Percentiles rank a stretch among this genome's conserved stretches.
These are phyloP conservation scores for Gonapodya prolifera DNA, from an alignment of 192 early-diverging fungal species.

Conservation along the genomic window DNA sequence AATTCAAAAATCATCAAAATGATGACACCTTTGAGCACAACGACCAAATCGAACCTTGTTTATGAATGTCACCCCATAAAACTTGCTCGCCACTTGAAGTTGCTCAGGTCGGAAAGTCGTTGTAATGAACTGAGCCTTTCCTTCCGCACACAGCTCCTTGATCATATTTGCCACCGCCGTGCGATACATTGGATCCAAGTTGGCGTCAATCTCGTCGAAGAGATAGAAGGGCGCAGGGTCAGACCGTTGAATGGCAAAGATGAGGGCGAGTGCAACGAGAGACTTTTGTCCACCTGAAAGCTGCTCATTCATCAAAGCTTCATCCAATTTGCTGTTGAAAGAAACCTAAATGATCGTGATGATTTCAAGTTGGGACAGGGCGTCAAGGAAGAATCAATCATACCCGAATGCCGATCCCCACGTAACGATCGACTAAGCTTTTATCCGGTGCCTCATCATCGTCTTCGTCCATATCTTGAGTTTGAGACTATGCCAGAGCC, in stretches of 20 bases:
- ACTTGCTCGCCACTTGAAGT: slow-evolving; percentile 81
- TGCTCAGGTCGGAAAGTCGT: slow-evolving; percentile 97
- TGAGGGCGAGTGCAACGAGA: slow-evolving; percentile 88
- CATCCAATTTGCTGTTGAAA: slow-evolving; percentile 79
- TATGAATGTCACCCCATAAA: slow-evolving; percentile 94
- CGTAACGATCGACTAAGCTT: slow-evolving; percentile 62
- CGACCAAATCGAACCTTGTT: slow-evolving; percentile 40
- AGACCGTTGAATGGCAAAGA: slow-evolving; percentile 96
- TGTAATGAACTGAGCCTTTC: slow-evolving; percentile 82
- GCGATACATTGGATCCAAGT: slow-evolving; percentile 88
- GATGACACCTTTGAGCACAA: neutral
- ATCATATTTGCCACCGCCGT: slow-evolving; percentile 92
- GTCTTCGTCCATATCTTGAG: slow-evolving; percentile 5
- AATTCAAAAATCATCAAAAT: neutral
- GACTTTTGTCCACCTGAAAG: slow-evolving; percentile 97
- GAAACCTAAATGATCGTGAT: slow-evolving; percentile 41
- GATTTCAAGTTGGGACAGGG: neutral
- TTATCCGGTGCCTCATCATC: slow-evolving; percentile 1
- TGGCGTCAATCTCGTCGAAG: slow-evolving; percentile 99
- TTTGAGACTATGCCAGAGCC: neutral
- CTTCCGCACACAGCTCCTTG: slow-evolving; percentile 59
- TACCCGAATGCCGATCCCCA: slow-evolving; percentile 69
- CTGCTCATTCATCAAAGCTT: slow-evolving; percentile 85
- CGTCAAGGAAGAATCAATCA: neutral
- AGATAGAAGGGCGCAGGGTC: slow-evolving; percentile 98